Percentiles rank a stretch among this genome's conserved stretches.
These are phyloP conservation scores for Diaporthe vexans DNA, from an alignment of 2,329 filamentous ascomycete genomes.

Conservation along the genomic window DNA sequence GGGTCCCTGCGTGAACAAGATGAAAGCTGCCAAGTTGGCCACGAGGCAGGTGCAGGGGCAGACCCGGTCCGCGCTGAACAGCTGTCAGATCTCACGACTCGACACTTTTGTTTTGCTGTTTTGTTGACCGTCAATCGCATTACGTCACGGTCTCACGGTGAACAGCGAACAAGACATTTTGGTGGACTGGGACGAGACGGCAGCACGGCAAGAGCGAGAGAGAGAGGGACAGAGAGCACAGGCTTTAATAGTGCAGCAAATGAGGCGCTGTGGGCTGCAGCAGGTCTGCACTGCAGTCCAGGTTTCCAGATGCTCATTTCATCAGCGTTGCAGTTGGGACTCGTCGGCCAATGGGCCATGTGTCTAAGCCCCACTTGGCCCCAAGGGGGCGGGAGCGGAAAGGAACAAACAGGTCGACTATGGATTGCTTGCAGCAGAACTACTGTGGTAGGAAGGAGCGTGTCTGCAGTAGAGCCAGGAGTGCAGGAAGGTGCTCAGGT, in stretches of 20 bases:
- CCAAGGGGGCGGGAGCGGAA: slow-evolving; percentile 9
- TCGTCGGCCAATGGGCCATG: slow-evolving; percentile 12
- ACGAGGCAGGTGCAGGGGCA: slow-evolving; percentile 20
- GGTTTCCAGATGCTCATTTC: slow-evolving; percentile 6
- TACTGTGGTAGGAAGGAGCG: background rate
- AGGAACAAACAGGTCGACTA: background rate
- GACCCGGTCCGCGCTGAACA: background rate
- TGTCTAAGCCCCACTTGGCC: slow-evolving; percentile 5
- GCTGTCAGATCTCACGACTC: slow-evolving; percentile 31
- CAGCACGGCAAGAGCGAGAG: background rate
- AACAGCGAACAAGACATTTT: background rate
- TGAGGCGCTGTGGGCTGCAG: background rate
- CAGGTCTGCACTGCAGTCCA: background rate
- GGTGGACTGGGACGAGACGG: background rate
- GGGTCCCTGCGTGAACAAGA: slow-evolving; percentile 7
- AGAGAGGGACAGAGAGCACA: background rate
- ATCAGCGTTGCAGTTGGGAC: slow-evolving; percentile 15
- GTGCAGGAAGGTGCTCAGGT: background rate
- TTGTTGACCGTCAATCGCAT: background rate
- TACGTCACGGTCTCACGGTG: background rate
- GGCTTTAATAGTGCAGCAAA: background rate
- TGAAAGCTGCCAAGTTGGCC: slow-evolving; percentile 12
- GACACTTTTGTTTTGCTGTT: background rate
- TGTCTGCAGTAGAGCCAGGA: background rate
- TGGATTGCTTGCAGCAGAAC: slow-evolving; percentile 17